Evolutionary conservation across 108 stramenopile genomes (phyloP).

Genomic region (Hondaea fermentalgiana): DNA sequence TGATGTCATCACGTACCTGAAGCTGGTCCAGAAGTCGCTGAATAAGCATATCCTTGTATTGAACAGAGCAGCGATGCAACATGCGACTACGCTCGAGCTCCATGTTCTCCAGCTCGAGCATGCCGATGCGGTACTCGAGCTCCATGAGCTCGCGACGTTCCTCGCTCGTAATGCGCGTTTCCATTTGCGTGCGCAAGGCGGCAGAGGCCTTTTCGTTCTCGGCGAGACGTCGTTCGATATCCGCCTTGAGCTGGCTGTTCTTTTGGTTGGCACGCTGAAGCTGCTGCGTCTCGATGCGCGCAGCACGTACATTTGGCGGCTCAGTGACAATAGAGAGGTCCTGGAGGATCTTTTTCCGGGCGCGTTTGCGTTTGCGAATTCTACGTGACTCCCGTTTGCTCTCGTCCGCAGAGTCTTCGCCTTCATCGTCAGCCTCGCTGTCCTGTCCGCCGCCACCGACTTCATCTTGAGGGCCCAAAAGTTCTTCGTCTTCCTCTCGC

Average conservation of each 20-base stretch:
- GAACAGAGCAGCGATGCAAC: conserved; percentile 40
- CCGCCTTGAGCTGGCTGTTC: conserved; percentile 43
- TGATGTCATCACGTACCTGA: conserved; percentile 26
- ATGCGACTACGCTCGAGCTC: conserved; percentile 50
- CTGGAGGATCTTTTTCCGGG: too few species aligned
- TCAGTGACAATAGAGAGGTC: conserved; percentile 6
- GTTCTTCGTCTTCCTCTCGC: conserved; percentile 12
- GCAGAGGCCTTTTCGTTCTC: conserved; percentile 50
- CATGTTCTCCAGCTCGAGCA: conserved; percentile 59
- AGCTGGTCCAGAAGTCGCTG: conserved; percentile 46
- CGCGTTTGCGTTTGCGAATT: too few species aligned
- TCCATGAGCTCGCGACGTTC: conserved; percentile 47
- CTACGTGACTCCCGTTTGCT: not conserved
- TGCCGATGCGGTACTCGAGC: conserved; percentile 50
- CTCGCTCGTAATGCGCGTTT: conserved; percentile 29
- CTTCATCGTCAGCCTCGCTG: not conserved
- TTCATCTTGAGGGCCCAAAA: not conserved
- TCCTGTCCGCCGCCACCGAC: not conserved
- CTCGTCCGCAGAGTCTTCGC: not conserved
- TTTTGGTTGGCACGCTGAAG: conserved; percentile 43
- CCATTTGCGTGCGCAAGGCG: not conserved
- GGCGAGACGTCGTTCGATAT: conserved; percentile 34
- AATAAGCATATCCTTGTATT: conserved; percentile 44
- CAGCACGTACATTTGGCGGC: conserved; percentile 26
- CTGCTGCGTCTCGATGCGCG: conserved; percentile 44